Base-by-base conservation (phyloP, 176 grass and related monocot genomes). In the Cymbopogon citratus region DNA sequence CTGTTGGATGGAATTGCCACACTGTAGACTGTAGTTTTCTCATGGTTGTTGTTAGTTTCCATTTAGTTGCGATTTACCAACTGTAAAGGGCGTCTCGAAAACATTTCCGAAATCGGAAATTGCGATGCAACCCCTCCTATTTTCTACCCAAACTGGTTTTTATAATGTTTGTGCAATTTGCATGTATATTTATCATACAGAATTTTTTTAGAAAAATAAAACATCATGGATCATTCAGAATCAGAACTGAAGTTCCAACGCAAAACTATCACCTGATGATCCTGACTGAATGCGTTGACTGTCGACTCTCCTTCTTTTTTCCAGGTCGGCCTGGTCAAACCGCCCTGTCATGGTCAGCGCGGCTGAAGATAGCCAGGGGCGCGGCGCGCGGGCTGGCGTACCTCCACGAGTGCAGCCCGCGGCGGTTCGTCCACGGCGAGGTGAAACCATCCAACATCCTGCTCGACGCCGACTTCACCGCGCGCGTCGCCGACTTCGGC, bases 401-500 rank as follows among this genome's bases (percentile, higher is more conserved):
- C 82, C 80, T 98, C 67, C 95, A 98, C 24, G 95, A 98, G 40
- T 89, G 79, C 79, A 92, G 79, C 81, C 90, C 88, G 2, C 86
- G 88, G 12, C 92, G 92, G 56, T 83, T 91, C 40, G 85, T 93
- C 63, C 95, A 98, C 14, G 92, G 92, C 56, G 92, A 95, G 75
- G 80, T 98, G 66, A 98, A 98, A 81, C 92, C 95, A 1, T 91
- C 95, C 59, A 98, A 98, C 90, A 84, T 98, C 90, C 95, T 98
- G 61, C 90, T 98, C 31, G 92, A 95, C 62, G 82, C 61, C 8
- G 92, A 98, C 72, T 91, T 84, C 90, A 83, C 86, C 75, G 71
- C 95, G 0, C 80, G 63, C 52, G 31, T 95, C 79, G 85, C 90
- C 2, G 95, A 98, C 90, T 95, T 98, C 63, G 92, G 92, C 48